A percentile compares a stretch with the other conserved stretches of the same genome.
Conservation (phyloP, 2,329 filamentous ascomycete species). For the Sporothrix luriei region DNA sequence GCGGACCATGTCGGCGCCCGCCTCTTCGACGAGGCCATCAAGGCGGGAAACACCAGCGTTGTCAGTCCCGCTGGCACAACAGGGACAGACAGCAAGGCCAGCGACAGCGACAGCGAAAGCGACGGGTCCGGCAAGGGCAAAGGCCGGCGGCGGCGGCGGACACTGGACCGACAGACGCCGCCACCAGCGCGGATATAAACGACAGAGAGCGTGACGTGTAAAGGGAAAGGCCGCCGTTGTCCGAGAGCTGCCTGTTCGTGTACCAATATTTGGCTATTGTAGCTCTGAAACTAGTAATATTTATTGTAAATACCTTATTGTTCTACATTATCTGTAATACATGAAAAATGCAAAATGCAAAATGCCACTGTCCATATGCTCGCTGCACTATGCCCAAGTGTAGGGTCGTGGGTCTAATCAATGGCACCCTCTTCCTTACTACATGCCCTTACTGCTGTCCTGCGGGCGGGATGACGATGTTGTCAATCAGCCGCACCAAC, state of each 20-base stretch:
- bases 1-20: slow-evolving; percentile 71
- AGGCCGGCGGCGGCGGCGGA: slow-evolving; percentile 23
- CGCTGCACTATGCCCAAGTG: not conserved
- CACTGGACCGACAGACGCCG: slow-evolving; percentile 26
- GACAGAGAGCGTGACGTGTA: not conserved
- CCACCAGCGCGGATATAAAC: slow-evolving; percentile 23
- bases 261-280: not conserved
- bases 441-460: not conserved
- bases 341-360: not conserved
- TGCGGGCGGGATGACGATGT: slow-evolving; percentile 70
- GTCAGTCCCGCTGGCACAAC: slow-evolving; percentile 40
- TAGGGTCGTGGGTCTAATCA: not conserved
- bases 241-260: not conserved
- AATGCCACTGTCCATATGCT: slow-evolving; percentile 1
- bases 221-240: not conserved
- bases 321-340: not conserved
- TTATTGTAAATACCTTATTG: slow-evolving; percentile 2
- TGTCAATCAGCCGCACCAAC: slow-evolving; percentile 87
- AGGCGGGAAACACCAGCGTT: slow-evolving; percentile 40
- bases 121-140: not conserved
- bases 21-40: slow-evolving; percentile 64
- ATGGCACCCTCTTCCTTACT: not conserved
- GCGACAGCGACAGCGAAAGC: not conserved
- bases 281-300: not conserved
- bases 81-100: not conserved